Conservation (phyloP, 225 moss, liverwort and hornwort genomes). For the Physcomitrium patens region DNA sequence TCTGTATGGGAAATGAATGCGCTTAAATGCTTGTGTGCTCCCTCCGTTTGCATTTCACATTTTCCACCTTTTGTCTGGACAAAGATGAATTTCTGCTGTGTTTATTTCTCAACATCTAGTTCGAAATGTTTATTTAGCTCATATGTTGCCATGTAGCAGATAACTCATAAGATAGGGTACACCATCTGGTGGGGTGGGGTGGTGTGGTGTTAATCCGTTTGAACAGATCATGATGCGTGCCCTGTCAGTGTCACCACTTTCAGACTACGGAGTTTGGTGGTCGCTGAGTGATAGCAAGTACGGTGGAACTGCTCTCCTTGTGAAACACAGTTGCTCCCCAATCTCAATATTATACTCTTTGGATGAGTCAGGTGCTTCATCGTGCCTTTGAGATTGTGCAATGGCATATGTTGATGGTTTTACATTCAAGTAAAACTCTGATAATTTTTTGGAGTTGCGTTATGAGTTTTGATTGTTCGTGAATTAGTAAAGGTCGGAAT, state of each 20-base stretch:
- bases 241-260: constrained; percentile 72
- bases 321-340: constrained; percentile 75
- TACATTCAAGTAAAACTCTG: constrained; percentile 1
- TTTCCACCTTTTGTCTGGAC: constrained; percentile 10
- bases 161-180: constrained; percentile 44
- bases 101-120: neutral
- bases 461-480: constrained; percentile 13
- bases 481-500: neutral
- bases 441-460: constrained; percentile 7
- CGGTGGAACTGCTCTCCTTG: constrained; percentile 80
- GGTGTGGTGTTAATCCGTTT: constrained; percentile 47
- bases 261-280: constrained; percentile 87
- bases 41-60: neutral
- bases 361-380: constrained; percentile 50
- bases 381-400: constrained; percentile 21
- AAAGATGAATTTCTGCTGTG: constrained; percentile 6
- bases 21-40: neutral
- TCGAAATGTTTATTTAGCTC: constrained; percentile 23
- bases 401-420: neutral
- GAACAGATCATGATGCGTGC: constrained; percentile 79
- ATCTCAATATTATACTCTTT: constrained; percentile 69
- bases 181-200: constrained; percentile 45
- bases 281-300: constrained; percentile 88
- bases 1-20: neutral
- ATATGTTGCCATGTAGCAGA: constrained; percentile 38